A percentile compares a stretch with the other conserved stretches of the same genome.
Conservation (phyloP, 169 alveolate species). For the Blepharisma undulans region DNA sequence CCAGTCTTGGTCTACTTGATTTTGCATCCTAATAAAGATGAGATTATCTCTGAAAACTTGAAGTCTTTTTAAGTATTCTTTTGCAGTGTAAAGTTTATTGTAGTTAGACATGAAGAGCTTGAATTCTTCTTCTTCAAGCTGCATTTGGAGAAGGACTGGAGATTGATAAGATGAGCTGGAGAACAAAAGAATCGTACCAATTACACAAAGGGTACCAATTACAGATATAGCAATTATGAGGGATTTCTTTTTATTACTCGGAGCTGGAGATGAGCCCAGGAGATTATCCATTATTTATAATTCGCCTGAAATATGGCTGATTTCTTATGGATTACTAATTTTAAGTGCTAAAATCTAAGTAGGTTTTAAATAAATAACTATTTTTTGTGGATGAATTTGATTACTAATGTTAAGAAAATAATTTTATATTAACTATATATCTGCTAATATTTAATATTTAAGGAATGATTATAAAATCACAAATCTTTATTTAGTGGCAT, state of each 20-base stretch:
- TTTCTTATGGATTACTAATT: not conserved
- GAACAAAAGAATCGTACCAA: not conserved
- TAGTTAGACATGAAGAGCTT: not conserved
- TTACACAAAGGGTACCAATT: not conserved
- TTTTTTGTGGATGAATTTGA: not conserved
- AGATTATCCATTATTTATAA: not conserved
- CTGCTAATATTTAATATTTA: no score
- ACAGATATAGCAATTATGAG: not conserved
- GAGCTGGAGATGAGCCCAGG: not conserved
- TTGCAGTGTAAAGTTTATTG: conserved; percentile 4
- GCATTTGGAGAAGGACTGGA: not conserved
- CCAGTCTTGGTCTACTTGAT: not conserved
- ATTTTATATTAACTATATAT: no score
- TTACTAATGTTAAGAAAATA: no score
- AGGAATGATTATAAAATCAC: no score
- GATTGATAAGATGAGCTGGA: not conserved
- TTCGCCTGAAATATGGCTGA: not conserved
- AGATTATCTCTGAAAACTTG: conserved; percentile 1
- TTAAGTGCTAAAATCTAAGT: no score
- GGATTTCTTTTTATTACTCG: not conserved
- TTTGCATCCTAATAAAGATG: not conserved
- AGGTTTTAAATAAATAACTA: not conserved
- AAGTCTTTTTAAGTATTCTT: not conserved
- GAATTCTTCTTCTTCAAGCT: conserved; percentile 18
- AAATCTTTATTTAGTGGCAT: no score